These are phyloP conservation scores for Hypoxylon subgilvum DNA, from an alignment of 495 filamentous ascomycete genomes.

Conservation along the genomic window DNA sequence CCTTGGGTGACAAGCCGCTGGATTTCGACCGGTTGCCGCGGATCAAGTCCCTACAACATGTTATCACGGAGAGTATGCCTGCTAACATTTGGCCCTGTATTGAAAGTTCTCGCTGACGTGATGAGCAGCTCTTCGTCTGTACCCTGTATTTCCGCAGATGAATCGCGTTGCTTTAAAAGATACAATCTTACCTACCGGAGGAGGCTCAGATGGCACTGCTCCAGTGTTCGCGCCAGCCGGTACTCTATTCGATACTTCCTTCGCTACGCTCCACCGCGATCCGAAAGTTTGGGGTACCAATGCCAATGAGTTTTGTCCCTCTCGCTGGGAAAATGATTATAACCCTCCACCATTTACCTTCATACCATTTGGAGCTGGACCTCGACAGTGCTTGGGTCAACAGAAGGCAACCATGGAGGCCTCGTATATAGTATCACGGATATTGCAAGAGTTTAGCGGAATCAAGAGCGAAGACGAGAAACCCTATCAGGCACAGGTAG, in stretches of 20 bases:
- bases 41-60: conserved; percentile 55
- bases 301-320: conserved; percentile 45
- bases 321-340: conserved; percentile 41
- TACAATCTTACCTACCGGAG: conserved; percentile 60
- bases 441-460: conserved; percentile 27
- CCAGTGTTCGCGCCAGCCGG: conserved; percentile 56
- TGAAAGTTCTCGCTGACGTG: conserved; percentile 12
- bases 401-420: conserved; percentile 30
- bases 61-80: conserved; percentile 57
- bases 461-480: conserved; percentile 27
- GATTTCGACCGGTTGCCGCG: conserved; percentile 39
- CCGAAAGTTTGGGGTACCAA: conserved; percentile 45
- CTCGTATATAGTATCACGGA: conserved; percentile 21
- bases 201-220: conserved; percentile 54
- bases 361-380: conserved; percentile 36
- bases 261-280: conserved; percentile 51
- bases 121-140: conserved; percentile 52
- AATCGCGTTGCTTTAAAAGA: conserved; percentile 46
- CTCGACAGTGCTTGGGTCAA: conserved; percentile 35
- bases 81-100: conserved; percentile 12
- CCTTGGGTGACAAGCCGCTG: conserved; percentile 27
- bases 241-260: conserved; percentile 45
- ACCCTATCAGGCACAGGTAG: conserved; percentile 24
- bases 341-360: conserved; percentile 24
- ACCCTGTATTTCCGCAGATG: conserved; percentile 63